phyloP scores from a whole-genome alignment of 345 rosid genomes.

The Hypericum perforatum region DNA sequence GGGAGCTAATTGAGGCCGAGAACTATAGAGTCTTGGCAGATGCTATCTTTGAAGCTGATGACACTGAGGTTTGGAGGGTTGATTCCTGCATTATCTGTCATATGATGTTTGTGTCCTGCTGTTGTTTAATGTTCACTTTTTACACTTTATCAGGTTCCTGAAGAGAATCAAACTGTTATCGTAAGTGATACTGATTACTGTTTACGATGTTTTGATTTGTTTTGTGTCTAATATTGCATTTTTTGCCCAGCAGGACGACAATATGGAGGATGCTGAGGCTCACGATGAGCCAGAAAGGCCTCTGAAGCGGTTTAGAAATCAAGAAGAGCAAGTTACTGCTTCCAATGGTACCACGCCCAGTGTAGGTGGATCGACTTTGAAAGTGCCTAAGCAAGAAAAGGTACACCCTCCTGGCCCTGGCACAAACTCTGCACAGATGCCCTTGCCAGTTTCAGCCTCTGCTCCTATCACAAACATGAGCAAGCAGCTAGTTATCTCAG shows the following conservation, averaged over 20 bases:
- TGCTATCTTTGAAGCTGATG: slow-evolving; percentile 40
- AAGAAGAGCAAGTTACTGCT: slow-evolving; percentile 26
- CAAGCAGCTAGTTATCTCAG: slow-evolving; percentile 13
- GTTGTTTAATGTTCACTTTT: slow-evolving; percentile 8
- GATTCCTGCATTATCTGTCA: not conserved
- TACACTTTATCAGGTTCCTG: slow-evolving; percentile 28
- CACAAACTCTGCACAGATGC: slow-evolving; percentile 10
- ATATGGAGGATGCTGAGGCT: slow-evolving; percentile 30
- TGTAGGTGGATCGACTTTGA: slow-evolving; percentile 19
- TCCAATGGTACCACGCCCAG: slow-evolving; percentile 17
- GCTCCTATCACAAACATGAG: slow-evolving; percentile 6
- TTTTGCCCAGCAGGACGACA: slow-evolving; percentile 25
- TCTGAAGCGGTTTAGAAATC: slow-evolving; percentile 56
- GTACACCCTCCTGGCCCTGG: slow-evolving; percentile 15
- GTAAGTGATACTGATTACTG: slow-evolving; percentile 24
- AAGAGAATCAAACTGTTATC: slow-evolving; percentile 17
- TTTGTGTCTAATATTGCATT: slow-evolving; percentile 4
- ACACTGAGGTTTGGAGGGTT: slow-evolving; percentile 20
- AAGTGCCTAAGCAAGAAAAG: slow-evolving; percentile 29
- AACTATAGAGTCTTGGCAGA: slow-evolving; percentile 45
- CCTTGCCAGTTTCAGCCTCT: slow-evolving; percentile 9
- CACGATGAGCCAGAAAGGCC: slow-evolving; percentile 52
- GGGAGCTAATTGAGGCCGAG: slow-evolving; percentile 56
- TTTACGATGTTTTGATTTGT: not conserved
- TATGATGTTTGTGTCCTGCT: not conserved